Evolutionary conservation across 148 eudicot genomes (phyloP).

Genomic region (Arctostaphylos glauca): DNA sequence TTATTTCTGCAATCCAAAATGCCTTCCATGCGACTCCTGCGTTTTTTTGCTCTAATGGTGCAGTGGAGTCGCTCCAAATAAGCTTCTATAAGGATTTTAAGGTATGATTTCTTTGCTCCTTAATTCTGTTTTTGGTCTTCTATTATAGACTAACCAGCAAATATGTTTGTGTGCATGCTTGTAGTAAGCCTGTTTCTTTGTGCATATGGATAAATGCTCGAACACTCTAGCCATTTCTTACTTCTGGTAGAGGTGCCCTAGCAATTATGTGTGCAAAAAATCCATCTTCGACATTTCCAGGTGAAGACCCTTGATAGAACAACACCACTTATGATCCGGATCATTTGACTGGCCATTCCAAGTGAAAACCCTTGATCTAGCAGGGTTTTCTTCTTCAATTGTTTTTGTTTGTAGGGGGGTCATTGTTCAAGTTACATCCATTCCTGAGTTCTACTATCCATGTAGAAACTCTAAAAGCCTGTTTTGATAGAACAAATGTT

Average conservation of each 20-base stretch:
- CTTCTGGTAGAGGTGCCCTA: not conserved
- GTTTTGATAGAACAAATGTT: slow-evolving; percentile 5
- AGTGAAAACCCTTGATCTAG: not conserved
- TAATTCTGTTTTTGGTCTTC: not conserved
- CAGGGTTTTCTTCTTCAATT: not conserved
- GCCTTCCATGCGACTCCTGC: slow-evolving; percentile 81
- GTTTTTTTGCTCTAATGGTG: slow-evolving; percentile 58
- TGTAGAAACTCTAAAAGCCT: not conserved
- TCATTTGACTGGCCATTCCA: not conserved
- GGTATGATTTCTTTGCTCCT: slow-evolving; percentile 39
- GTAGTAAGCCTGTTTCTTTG: not conserved
- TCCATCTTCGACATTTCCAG: not conserved
- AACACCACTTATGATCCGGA: not conserved
- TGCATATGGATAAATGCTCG: not conserved
- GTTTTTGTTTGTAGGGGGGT: too few relatives aligned
- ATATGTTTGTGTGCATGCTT: not conserved
- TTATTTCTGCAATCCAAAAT: slow-evolving; percentile 79
- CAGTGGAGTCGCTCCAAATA: slow-evolving; percentile 64
- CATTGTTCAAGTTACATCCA: not conserved
- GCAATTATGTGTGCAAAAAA: not conserved
- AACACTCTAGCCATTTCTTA: not conserved
- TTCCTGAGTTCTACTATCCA: not conserved
- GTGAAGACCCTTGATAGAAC: not conserved
- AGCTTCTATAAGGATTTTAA: slow-evolving; percentile 90
- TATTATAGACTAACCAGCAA: not conserved